Evolutionary conservation across 2,329 filamentous ascomycete species (phyloP).

Genomic region (Colletotrichum liriopes): DNA sequence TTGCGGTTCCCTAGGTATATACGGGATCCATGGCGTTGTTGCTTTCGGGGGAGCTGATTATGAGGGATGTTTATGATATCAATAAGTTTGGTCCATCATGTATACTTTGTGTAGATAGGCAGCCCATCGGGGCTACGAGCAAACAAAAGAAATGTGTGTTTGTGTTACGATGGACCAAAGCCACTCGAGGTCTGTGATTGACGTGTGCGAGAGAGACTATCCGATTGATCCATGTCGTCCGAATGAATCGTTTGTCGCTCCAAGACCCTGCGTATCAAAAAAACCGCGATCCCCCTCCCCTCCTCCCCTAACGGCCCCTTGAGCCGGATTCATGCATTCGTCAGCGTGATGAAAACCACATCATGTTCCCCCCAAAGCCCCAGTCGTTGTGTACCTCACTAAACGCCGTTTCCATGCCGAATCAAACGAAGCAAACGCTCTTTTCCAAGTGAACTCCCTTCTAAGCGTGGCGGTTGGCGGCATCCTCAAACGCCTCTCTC

Average conservation of each 20-base stretch:
- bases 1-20: neutral
- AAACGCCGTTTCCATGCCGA: slow-evolving; percentile 36
- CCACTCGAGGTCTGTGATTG: neutral
- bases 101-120: slow-evolving; percentile 21
- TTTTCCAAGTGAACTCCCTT: neutral
- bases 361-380: slow-evolving; percentile 11
- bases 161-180: neutral
- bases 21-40: slow-evolving; percentile 31
- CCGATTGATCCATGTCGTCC: neutral
- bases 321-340: slow-evolving; percentile 34
- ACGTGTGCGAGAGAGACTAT: slow-evolving; percentile 1
- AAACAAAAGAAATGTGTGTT: slow-evolving; percentile 17
- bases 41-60: slow-evolving; percentile 7
- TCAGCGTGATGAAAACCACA: slow-evolving; percentile 26
- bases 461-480: slow-evolving; percentile 43
- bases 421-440: slow-evolving; percentile 42
- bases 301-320: neutral
- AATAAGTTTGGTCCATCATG: slow-evolving; percentile 11
- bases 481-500: slow-evolving; percentile 85
- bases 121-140: neutral
- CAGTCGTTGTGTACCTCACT: slow-evolving; percentile 2
- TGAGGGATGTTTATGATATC: slow-evolving; percentile 33
- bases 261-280: slow-evolving; percentile 4
- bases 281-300: neutral
- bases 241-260: neutral